Evolutionary conservation across 768 basidiomycete genomes (phyloP).

Genomic region (Pholiota conissans): DNA sequence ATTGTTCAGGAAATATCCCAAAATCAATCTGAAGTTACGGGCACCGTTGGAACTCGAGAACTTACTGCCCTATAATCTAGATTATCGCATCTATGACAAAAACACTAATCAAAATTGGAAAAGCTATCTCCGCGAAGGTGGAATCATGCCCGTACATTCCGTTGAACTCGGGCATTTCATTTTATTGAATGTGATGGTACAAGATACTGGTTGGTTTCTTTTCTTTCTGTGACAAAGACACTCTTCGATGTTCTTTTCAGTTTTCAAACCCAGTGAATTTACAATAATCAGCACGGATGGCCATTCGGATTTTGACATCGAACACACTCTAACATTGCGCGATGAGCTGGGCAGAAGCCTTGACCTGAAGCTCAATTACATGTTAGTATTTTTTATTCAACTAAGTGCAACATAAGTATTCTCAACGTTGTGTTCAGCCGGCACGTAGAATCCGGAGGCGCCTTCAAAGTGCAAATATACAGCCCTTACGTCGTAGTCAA

Average conservation of each 20-base stretch:
- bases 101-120: slow-evolving; percentile 92
- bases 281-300: slow-evolving; percentile 96
- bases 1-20: slow-evolving; percentile 71
- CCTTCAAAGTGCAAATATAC: slow-evolving; percentile 95
- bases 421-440: slow-evolving; percentile 50
- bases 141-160: slow-evolving; percentile 94
- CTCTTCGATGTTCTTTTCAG: slow-evolving; percentile 36
- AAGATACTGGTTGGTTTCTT: slow-evolving; percentile 75
- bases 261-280: slow-evolving; percentile 92
- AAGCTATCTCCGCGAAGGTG: slow-evolving; percentile 90
- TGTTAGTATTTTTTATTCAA: slow-evolving; percentile 51
- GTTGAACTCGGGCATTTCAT: slow-evolving; percentile 90
- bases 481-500: slow-evolving; percentile 89
- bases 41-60: slow-evolving; percentile 97
- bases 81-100: slow-evolving; percentile 97
- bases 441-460: slow-evolving; percentile 88
- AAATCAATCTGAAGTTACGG: slow-evolving; percentile 80
- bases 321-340: slow-evolving; percentile 66
- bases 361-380: slow-evolving; percentile 83
- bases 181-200: slow-evolving; percentile 83
- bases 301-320: slow-evolving; percentile 85
- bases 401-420: not conserved
- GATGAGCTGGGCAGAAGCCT: slow-evolving; percentile 78
- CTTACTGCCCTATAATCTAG: slow-evolving; percentile 88
- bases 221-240: not conserved